A percentile compares a stretch with the other conserved stretches of the same genome.
Evolutionary conservation across 179 eudicot species (phyloP).

Genomic region (Spinacia oleracea): DNA sequence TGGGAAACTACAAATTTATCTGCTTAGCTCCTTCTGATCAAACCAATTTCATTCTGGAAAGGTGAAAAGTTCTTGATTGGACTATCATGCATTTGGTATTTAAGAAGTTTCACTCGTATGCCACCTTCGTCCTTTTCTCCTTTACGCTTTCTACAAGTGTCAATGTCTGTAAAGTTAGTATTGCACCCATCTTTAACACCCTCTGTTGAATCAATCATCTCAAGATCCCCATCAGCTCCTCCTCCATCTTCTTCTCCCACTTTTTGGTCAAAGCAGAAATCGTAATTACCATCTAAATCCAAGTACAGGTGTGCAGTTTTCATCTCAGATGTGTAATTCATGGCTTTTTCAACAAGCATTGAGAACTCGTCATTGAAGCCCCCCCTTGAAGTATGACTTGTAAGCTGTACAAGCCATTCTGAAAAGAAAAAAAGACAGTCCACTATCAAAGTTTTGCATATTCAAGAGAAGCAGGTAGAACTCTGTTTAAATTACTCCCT

Average conservation of each 20-base stretch:
- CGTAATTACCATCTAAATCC: conserved; percentile 5
- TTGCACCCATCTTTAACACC: conserved; percentile 18
- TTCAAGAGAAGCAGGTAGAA: background rate
- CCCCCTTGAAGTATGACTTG: conserved; percentile 36
- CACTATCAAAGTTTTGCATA: conserved; percentile 21
- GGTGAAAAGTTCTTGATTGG: conserved; percentile 31
- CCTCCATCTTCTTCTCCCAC: background rate
- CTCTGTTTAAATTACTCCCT: too few relatives aligned
- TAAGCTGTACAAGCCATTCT: conserved; percentile 66
- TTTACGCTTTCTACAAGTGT: conserved; percentile 60
- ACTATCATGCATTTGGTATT: conserved; percentile 35
- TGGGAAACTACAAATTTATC: background rate
- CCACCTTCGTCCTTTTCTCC: conserved; percentile 44
- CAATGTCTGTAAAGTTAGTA: conserved; percentile 20
- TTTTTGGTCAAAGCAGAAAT: conserved; percentile 19
- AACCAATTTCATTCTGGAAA: conserved; percentile 25
- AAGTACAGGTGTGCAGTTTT: conserved; percentile 24
- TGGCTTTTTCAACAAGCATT: conserved; percentile 43
- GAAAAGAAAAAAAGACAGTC: conserved; percentile 32
- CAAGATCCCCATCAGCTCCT: conserved; percentile 34
- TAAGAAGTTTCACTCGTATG: conserved; percentile 42
- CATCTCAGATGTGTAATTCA: conserved; percentile 28
- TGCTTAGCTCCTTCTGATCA: conserved; percentile 34
- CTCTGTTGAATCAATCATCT: conserved; percentile 42
- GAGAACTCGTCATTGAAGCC: conserved; percentile 35